A percentile compares a stretch with the other conserved stretches of the same genome.
Evolutionary conservation across 2,329 filamentous ascomycete species (phyloP).

Genomic region (Pyrenochaeta sp.): DNA sequence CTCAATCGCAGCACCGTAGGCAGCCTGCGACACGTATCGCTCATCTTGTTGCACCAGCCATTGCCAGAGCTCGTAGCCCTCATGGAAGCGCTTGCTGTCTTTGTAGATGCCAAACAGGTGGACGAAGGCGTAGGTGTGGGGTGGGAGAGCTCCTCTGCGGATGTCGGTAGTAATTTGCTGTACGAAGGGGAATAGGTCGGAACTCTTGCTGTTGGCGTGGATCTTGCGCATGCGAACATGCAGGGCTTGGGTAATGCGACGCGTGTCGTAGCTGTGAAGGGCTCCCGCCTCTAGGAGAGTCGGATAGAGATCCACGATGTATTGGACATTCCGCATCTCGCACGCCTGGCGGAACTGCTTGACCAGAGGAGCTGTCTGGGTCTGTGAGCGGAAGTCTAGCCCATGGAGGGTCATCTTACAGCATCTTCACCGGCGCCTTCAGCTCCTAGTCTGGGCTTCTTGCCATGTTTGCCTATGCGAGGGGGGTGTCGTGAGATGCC

Average conservation of each 20-base stretch:
- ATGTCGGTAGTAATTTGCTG: slow-evolving; percentile 53
- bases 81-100: slow-evolving; percentile 51
- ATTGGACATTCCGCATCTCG: slow-evolving; percentile 19
- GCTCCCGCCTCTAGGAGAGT: slow-evolving; percentile 18
- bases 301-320: slow-evolving; percentile 41
- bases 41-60: slow-evolving; percentile 57
- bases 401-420: background rate
- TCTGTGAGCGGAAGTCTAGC: background rate
- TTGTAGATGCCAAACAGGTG: slow-evolving; percentile 59
- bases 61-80: slow-evolving; percentile 56
- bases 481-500: slow-evolving; percentile 1
- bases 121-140: slow-evolving; percentile 52
- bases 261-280: slow-evolving; percentile 33
- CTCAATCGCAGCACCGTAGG: slow-evolving; percentile 61
- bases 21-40: slow-evolving; percentile 50
- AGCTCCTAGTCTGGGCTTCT: background rate
- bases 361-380: slow-evolving; percentile 1
- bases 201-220: slow-evolving; percentile 5
- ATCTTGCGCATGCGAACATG: slow-evolving; percentile 45
- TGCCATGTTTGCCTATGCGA: background rate
- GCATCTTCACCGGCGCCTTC: background rate
- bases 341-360: slow-evolving; percentile 29
- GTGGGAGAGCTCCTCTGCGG: slow-evolving; percentile 42
- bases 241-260: slow-evolving; percentile 46
- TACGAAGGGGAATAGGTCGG: slow-evolving; percentile 40